Base-by-base conservation (phyloP, 805 yeast genomes). In the Candida jianshihensis region DNA sequence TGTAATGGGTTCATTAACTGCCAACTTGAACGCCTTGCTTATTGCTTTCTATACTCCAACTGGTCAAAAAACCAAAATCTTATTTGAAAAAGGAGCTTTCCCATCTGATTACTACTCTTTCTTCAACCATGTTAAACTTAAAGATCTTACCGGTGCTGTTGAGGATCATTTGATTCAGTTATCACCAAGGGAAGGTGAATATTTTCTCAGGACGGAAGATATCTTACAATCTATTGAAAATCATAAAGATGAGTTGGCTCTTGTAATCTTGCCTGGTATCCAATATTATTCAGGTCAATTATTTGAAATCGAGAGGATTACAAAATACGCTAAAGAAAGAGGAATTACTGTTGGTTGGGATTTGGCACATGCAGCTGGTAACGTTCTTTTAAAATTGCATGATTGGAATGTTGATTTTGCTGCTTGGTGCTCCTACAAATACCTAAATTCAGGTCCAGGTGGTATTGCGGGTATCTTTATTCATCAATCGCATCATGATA, bases 361-460 rank as follows among this genome's bases (percentile, higher is more conserved):
- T 57, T 66, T 89, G 47, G 97, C 97, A 1, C 97, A 89, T 56
- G 96, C 94, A 2, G 90, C 70, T 2, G 97, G 97, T 3, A 90
- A 90, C 56, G 89, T 86, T 3, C 78, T 76, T 7, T 59, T 90
- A 35, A 49, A 70, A 33, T 61, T 89, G 35, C 97, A 89, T 55
- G 86, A 84, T 33, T 89, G 96, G 96, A 63, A 71, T 38, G 92
- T 85, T 5, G 97, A 89, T 59, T 88, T 89, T 64, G 97, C 97
- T 1, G 86, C 76, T 15, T 89, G 96, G 88, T 89, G 97, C 57
- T 78, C 94, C 5, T 89, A 89, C 66, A 89, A 89, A 57, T 89
- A 89, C 55, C 61, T 89, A 44, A 90, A 90, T 55, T 59, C 95
- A 4, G 97, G 97, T 0, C 96, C 97, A 1, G 97, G 97, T 31